These are phyloP conservation scores for Cryptomeria japonica DNA, from an alignment of 75 land plant genomes.

Conservation along the genomic window DNA sequence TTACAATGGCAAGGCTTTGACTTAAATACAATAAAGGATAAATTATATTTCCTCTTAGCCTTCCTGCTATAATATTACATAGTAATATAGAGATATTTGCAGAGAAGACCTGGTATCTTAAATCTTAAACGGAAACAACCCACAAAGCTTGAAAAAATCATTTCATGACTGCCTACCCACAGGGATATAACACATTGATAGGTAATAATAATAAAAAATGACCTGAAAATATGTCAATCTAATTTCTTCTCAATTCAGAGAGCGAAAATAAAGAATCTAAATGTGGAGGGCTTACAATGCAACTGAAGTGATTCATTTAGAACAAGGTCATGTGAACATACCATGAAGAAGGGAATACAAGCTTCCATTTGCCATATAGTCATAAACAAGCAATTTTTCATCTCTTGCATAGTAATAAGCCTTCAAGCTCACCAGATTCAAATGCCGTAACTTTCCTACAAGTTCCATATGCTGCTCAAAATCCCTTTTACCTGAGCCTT, in stretches of 20 bases:
- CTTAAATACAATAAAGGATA: not conserved
- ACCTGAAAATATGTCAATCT: not conserved
- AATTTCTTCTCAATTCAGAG: not conserved
- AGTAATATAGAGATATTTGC: not conserved
- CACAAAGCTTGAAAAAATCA: not conserved
- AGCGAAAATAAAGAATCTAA: not conserved
- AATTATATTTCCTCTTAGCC: not conserved
- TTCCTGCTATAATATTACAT: not conserved
- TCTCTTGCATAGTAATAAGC: conserved; percentile 85
- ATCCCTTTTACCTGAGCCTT: conserved; percentile 39
- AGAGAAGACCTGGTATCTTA: not conserved
- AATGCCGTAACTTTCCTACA: conserved; percentile 60
- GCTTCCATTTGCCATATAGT: conserved; percentile 83
- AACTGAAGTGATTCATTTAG: not conserved
- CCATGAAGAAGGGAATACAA: conserved; percentile 84
- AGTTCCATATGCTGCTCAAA: conserved; percentile 85
- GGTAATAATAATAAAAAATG: not conserved
- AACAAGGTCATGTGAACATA: conserved; percentile 17
- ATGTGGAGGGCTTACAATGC: not conserved
- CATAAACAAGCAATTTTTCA: conserved; percentile 82
- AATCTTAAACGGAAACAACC: not conserved
- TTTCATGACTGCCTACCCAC: not conserved
- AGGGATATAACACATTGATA: not conserved
- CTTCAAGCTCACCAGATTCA: conserved; percentile 51
- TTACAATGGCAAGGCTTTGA: not conserved